Percentiles rank a stretch among this genome's conserved stretches.
Conservation (phyloP, 768 basidiomycete genomes). For the Trametopsis cervina region DNA sequence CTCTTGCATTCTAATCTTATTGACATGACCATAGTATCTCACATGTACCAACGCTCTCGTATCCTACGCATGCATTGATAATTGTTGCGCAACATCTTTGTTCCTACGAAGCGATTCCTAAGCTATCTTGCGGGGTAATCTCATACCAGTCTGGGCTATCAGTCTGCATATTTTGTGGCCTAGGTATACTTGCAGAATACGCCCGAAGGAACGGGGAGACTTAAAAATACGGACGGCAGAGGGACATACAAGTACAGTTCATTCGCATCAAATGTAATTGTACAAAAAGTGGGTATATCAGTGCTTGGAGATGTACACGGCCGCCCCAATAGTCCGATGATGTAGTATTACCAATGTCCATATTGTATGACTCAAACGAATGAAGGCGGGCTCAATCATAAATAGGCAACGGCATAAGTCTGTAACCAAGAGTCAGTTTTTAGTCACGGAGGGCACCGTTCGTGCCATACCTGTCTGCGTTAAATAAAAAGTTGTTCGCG, state of each 20-base stretch:
- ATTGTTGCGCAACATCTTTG: neutral
- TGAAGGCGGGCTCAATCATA: constrained; percentile 39
- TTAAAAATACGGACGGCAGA: too few relatives aligned
- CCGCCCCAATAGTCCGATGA: neutral
- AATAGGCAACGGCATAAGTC: constrained; percentile 68
- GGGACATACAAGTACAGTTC: too few relatives aligned
- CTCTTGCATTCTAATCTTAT: constrained; percentile 25
- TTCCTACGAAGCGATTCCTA: neutral
- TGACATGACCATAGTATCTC: neutral
- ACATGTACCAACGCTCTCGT: neutral
- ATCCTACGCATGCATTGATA: neutral
- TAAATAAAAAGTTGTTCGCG: constrained; percentile 90
- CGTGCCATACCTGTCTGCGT: constrained; percentile 62
- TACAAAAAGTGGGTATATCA: neutral
- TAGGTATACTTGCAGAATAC: too few relatives aligned
- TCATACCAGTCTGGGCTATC: neutral
- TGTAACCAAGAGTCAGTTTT: constrained; percentile 20
- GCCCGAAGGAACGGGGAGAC: too few relatives aligned
- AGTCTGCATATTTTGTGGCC: too few relatives aligned
- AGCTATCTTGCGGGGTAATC: neutral
- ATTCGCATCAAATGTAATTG: too few relatives aligned
- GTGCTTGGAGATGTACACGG: neutral
- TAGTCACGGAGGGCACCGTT: neutral
- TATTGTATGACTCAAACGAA: neutral
- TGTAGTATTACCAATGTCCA: neutral